Percentiles rank a stretch among this genome's conserved stretches.
These are phyloP conservation scores for Rhodotorula sp. DNA, from an alignment of 1,284 basidiomycete genomes.

Conservation along the genomic window DNA sequence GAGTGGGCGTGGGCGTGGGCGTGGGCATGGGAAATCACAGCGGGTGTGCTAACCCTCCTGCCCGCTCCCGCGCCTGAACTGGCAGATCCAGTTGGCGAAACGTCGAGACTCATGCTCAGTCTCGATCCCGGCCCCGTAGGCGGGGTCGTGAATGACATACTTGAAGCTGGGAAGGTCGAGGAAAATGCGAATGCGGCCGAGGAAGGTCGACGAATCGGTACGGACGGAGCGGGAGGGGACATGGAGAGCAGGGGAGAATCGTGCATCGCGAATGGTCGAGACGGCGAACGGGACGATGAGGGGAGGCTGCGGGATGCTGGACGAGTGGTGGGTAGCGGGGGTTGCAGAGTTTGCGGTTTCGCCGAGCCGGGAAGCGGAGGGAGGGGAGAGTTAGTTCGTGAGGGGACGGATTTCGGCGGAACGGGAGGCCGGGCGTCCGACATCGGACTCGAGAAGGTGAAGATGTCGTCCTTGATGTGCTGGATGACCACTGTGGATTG, in stretches of 20 bases:
- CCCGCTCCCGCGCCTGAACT: no score
- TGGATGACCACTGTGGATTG: slow-evolving; percentile 64
- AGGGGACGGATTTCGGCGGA: neutral
- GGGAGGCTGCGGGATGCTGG: neutral
- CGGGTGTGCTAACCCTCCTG: no score
- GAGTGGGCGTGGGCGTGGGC: no score
- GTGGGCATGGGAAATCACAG: no score
- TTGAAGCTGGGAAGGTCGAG: neutral
- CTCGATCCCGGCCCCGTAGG: neutral
- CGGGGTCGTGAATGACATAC: neutral
- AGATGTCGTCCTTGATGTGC: slow-evolving; percentile 69
- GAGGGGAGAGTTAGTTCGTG: neutral
- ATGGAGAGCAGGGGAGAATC: slow-evolving; percentile 12
- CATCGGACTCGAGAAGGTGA: slow-evolving; percentile 12
- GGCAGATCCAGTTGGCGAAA: no score
- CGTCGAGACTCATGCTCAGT: no score
- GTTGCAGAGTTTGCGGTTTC: neutral
- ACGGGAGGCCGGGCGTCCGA: neutral
- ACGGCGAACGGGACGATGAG: neutral
- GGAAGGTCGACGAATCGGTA: slow-evolving; percentile 18
- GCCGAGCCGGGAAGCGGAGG: slow-evolving; percentile 45
- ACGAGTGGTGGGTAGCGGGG: neutral
- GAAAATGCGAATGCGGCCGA: neutral
- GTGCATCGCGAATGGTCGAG: neutral
- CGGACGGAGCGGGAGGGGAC: slow-evolving; percentile 20